A percentile compares a stretch with the other conserved stretches of the same genome.
These are phyloP conservation scores for Rauvolfia tetraphylla DNA, from an alignment of 257 asterid genomes.

Conservation along the genomic window DNA sequence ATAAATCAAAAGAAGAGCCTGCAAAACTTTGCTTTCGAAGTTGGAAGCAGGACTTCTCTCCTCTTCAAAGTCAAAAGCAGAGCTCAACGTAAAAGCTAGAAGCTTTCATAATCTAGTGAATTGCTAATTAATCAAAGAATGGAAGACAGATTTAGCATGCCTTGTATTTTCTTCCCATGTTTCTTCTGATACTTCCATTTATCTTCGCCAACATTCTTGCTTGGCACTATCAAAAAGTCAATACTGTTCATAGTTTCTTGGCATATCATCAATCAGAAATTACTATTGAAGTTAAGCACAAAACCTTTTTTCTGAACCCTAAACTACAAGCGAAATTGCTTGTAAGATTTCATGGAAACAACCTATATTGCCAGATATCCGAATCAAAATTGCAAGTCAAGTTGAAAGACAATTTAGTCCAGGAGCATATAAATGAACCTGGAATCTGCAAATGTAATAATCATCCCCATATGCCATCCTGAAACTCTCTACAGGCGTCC, in stretches of 20 bases:
- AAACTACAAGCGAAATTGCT: not conserved
- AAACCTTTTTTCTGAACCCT: not conserved
- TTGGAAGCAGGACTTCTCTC: not conserved
- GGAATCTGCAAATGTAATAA: conserved; percentile 53
- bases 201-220: not conserved
- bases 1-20: not conserved
- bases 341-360: not conserved
- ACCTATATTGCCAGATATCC: no score
- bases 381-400: not conserved
- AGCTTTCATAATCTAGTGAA: not conserved
- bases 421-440: conserved; percentile 22
- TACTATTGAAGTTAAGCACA: not conserved
- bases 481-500: conserved; percentile 26
- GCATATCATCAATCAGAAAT: not conserved
- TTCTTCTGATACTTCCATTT: not conserved
- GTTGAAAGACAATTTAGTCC: not conserved
- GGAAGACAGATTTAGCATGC: not conserved
- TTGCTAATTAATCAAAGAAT: not conserved
- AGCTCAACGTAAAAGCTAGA: not conserved
- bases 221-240: not conserved
- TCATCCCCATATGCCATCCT: conserved; percentile 40
- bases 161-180: not conserved
- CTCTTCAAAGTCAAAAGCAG: not conserved
- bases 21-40: not conserved
- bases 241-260: not conserved